Conservation (phyloP, 768 basidiomycete genomes). For the Lyophyllum atratum region DNA sequence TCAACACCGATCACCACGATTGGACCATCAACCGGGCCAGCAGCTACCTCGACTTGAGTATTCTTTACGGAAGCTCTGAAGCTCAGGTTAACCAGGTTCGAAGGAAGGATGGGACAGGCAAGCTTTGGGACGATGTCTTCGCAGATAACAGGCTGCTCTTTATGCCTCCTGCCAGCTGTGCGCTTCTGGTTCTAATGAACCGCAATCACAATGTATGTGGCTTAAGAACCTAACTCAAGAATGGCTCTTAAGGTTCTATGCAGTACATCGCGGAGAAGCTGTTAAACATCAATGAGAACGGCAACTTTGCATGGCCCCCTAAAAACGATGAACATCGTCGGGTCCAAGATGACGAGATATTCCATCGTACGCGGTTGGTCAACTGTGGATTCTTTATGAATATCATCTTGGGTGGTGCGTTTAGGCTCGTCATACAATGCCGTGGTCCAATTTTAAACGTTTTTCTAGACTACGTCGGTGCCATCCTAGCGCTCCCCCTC, state of each 20-base stretch:
- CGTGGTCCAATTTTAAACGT: background rate
- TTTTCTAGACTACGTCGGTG: constrained; percentile 67
- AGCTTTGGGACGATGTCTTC: constrained; percentile 68
- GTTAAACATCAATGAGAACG: constrained; percentile 66
- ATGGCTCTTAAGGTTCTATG: constrained; percentile 1
- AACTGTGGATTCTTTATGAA: constrained; percentile 76
- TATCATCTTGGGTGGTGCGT: constrained; percentile 58
- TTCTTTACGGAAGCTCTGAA: constrained; percentile 68
- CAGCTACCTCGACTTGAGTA: constrained; percentile 77
- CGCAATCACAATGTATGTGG: constrained; percentile 73
- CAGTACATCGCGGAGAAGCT: constrained; percentile 74
- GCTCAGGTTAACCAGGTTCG: constrained; percentile 51
- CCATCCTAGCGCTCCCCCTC: constrained; percentile 68
- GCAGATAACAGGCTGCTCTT: constrained; percentile 64
- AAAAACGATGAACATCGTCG: constrained; percentile 23
- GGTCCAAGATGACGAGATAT: constrained; percentile 76
- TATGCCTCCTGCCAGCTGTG: constrained; percentile 74
- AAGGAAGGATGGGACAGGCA: constrained; percentile 65
- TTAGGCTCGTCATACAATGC: background rate
- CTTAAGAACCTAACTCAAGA: background rate
- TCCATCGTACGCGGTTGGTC: constrained; percentile 70
- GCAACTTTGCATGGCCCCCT: constrained; percentile 38
- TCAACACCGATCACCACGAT: constrained; percentile 54
- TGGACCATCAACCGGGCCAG: constrained; percentile 61
- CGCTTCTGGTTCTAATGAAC: constrained; percentile 66